Base-by-base conservation (phyloP, 2,329 filamentous ascomycete species). In the Emericellopsis cladophorae region DNA sequence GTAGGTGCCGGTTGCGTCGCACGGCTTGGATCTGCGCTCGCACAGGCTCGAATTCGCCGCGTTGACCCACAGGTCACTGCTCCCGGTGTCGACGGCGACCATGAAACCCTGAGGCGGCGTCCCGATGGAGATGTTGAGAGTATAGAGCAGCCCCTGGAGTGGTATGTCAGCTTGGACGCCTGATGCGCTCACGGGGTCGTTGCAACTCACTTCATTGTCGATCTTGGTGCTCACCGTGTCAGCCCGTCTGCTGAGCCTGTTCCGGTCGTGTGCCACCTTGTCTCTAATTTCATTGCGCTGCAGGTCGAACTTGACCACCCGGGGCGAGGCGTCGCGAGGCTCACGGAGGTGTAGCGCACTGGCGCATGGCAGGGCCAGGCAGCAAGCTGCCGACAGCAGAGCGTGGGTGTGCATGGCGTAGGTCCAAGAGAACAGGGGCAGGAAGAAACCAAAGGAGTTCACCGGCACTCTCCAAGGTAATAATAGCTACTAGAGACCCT, bases 41-140 rank as follows among this genome's bases (percentile, higher is more conserved):
- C 86, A 93, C 14, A 84, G 58, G 1, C 51, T 43, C 1, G 84
- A 89, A 38, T 57, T 59, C 4, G 68, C 62, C 2, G 77, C 72
- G 53, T 93, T 92, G 7, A 82, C 72, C 78, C 79, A 82, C 18
- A 82, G 60, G 52, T 84, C 79, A 49, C 76, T 81, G 58, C 77
- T 81, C 39, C 79, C 79, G 6, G 79, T 84, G 56, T 84, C 79
- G 40, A 84, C 54, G 48, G 80, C 75, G 45, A 82, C 61, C 15
- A 68, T 66, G 35, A 83, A 49, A 2, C 57, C 48, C 52, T 79
- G 76, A 9, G 70, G 52, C 11, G 79, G 79, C 3, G 77, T 82
- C 39, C 79, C 79, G 37, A 83, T 48, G 6, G 74, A 69, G 37
- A 65, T 70, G 54, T 82, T 81, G 49, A 78, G 65, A 49, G 74